Conservation (phyloP, 257 asterid species). For the Rubia yunnanensis region DNA sequence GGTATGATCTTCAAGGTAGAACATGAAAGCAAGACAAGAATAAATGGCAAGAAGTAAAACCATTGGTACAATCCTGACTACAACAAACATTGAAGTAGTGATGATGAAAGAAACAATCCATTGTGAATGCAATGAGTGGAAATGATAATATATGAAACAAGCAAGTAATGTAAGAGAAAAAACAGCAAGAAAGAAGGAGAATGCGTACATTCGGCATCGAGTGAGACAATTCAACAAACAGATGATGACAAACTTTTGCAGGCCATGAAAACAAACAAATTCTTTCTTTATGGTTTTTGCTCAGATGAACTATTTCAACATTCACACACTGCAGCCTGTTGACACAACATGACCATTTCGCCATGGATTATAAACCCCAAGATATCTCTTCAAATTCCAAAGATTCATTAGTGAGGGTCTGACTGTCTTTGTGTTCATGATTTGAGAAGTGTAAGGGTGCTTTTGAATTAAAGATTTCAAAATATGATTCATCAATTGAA, state of each 20-base stretch:
- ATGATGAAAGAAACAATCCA: background rate
- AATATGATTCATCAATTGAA: too few relatives aligned
- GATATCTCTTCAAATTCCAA: background rate
- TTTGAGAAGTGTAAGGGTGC: too few relatives aligned
- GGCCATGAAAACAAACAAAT: slow-evolving; percentile 19
- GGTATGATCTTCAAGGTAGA: slow-evolving; percentile 8
- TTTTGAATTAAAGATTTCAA: too few relatives aligned
- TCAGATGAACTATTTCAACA: slow-evolving; percentile 1
- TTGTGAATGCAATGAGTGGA: background rate
- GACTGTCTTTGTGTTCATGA: too few relatives aligned
- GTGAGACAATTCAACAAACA: slow-evolving; percentile 29
- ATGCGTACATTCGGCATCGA: slow-evolving; percentile 21
- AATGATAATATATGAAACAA: slow-evolving; percentile 11
- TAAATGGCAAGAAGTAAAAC: slow-evolving; percentile 1
- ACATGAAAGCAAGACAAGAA: background rate
- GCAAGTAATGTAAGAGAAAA: slow-evolving; percentile 6
- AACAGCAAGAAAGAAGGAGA: slow-evolving; percentile 8
- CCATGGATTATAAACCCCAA: background rate
- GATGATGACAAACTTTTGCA: slow-evolving; percentile 23
- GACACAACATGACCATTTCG: background rate
- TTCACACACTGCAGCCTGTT: slow-evolving; percentile 17
- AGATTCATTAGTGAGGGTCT: too few relatives aligned
- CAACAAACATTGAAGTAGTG: slow-evolving; percentile 12
- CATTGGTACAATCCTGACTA: background rate
- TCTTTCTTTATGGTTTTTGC: background rate